Conservation (phyloP, 2,329 filamentous ascomycete genomes). For the Aspergillus sp. region DNA sequence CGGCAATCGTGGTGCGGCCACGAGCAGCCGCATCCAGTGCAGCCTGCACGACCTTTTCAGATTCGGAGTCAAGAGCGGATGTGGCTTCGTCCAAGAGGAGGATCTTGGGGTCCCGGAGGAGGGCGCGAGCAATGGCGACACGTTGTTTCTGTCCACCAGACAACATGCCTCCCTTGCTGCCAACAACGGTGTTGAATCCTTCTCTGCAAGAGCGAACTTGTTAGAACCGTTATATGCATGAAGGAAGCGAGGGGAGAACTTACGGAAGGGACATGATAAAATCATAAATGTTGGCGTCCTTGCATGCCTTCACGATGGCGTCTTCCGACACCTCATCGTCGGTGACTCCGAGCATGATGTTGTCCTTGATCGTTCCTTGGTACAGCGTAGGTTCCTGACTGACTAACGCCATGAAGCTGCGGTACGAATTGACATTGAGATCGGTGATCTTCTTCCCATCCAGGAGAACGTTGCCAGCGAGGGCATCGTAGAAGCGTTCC, state of each 20-base stretch:
- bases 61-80: conserved; percentile 51
- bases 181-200: conserved; percentile 81
- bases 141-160: conserved; percentile 94
- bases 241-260: conserved; percentile 25
- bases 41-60: conserved; percentile 59
- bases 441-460: conserved; percentile 79
- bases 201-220: conserved; percentile 49
- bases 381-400: conserved; percentile 94
- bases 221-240: neutral
- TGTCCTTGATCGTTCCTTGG: conserved; percentile 86
- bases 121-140: conserved; percentile 85
- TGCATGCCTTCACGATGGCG: conserved; percentile 73
- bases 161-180: conserved; percentile 79
- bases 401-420: conserved; percentile 79
- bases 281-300: conserved; percentile 88
- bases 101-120: conserved; percentile 88
- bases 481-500: conserved; percentile 91
- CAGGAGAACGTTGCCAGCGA: conserved; percentile 74
- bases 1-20: conserved; percentile 86
- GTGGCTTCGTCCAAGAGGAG: conserved; percentile 78
- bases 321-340: conserved; percentile 68
- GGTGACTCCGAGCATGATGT: conserved; percentile 77
- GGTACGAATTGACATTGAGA: conserved; percentile 83
- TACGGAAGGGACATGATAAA: conserved; percentile 80
- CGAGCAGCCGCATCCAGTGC: conserved; percentile 79